Evolutionary conservation across 2,329 filamentous ascomycete species (phyloP), one percentile per base, ranked within the genome.

Genomic region (Apiospora saccharicola): DNA sequence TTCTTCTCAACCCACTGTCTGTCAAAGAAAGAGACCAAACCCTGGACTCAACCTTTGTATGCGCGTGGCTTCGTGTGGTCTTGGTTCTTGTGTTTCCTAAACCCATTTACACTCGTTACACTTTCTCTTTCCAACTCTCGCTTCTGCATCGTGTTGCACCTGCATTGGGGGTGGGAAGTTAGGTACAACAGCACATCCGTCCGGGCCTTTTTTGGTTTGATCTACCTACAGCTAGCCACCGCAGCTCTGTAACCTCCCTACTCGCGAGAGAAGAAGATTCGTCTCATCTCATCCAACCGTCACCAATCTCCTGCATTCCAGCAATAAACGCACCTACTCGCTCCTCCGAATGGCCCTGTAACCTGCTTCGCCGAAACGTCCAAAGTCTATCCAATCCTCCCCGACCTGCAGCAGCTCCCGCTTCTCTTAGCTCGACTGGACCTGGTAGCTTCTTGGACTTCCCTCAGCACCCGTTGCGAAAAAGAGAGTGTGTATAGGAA

Each of bases 271-370:
- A 49, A 69, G 34, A 64, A 64, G 57, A 64, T 49, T 69, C 67
- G 67, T 69, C 67, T 49, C 67, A 69, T 69, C 67, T 69, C 44
- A 69, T 49, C 67, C 44, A 34, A 69, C 67, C 67, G 26, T 49
- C 67, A 69, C 67, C 44, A 49, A 69, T 70, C 24, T 70, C 69
- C 37, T 70, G 69, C 69, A 70, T 46, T 70, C 69, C 69, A 70
- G 51, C 69, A 43, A 46, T 44, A 46, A 44, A 49, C 34, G 44
- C 67, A 64, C 34, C 44, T 64, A 64, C 57, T 64, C 34, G 57
- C 57, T 64, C 34, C 69, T 61, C 49, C 69, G 69, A 70, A 70
- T 57, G 69, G 37, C 34, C 49, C 69, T 70, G 69, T 70, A 61
- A 70, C 47, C 69, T 46, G 34, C 69, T 61, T 47, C 47, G 44